A percentile compares a stretch with the other conserved stretches of the same genome.
Conservation (phyloP, 225 moss, liverwort and hornwort genomes). For the Physcomitrium patens region DNA sequence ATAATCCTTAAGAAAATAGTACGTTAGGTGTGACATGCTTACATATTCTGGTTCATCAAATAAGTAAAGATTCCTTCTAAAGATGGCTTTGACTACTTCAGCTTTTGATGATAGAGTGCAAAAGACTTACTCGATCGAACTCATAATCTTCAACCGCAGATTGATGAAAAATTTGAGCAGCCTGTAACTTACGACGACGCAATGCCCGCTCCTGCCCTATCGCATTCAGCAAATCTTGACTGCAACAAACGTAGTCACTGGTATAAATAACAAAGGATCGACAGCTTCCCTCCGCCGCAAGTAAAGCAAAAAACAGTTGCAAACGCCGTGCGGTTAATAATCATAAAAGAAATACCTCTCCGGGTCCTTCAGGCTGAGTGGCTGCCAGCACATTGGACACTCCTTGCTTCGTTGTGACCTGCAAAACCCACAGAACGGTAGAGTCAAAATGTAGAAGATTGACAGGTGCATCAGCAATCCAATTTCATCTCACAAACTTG, state of each 20-base stretch:
- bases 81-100: too few species aligned
- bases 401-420: slow-evolving; percentile 88
- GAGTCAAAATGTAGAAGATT: not conserved
- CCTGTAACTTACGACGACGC: slow-evolving; percentile 55
- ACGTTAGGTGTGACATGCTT: too few species aligned
- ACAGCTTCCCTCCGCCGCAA: not conserved
- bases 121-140: slow-evolving; percentile 59
- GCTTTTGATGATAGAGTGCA: not conserved
- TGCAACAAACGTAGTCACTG: slow-evolving; percentile 24
- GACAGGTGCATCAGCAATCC: not conserved
- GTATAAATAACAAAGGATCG: too few species aligned
- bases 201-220: slow-evolving; percentile 68
- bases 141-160: slow-evolving; percentile 62
- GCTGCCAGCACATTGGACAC: slow-evolving; percentile 88
- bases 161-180: slow-evolving; percentile 55
- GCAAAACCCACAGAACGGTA: not conserved
- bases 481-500: not conserved
- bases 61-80: too few species aligned
- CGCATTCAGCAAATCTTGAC: slow-evolving; percentile 69
- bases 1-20: too few species aligned
- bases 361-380: slow-evolving; percentile 77
- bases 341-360: slow-evolving; percentile 45
- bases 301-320: not conserved
- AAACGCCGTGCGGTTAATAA: too few species aligned
- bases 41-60: too few species aligned